phyloP scores from a whole-genome alignment of 345 rosid genomes.

The Clarkia xantiana region DNA sequence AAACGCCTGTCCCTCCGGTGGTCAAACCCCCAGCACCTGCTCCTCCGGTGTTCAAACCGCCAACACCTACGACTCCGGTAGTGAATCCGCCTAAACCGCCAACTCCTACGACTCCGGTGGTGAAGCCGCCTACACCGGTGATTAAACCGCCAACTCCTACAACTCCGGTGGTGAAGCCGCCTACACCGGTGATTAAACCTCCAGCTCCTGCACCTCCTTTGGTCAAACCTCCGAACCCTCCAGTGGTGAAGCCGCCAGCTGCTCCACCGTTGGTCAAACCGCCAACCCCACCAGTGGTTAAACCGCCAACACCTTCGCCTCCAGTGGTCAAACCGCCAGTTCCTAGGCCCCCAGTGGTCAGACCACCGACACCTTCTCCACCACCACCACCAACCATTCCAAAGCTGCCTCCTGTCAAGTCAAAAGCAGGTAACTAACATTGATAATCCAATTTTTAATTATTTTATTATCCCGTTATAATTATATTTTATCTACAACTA shows the following conservation, averaged over 20 bases:
- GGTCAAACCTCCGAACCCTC: slow-evolving; percentile 1
- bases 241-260: slow-evolving; percentile 2
- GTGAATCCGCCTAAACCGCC: neutral
- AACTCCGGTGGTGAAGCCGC: neutral
- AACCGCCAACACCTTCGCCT: slow-evolving; percentile 1
- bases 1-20: neutral
- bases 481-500: neutral
- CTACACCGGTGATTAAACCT: slow-evolving; percentile 2
- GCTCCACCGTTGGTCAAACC: neutral
- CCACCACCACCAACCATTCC: slow-evolving; percentile 6
- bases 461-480: neutral
- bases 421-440: slow-evolving; percentile 10
- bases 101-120: neutral
- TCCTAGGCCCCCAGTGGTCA: neutral
- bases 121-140: neutral
- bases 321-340: neutral
- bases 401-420: slow-evolving; percentile 7
- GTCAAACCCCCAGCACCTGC: neutral
- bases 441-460: neutral
- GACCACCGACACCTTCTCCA: slow-evolving; percentile 1
- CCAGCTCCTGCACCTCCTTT: neutral
- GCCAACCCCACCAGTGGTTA: neutral
- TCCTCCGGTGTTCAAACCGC: neutral
- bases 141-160: slow-evolving; percentile 1
- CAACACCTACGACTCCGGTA: slow-evolving; percentile 1